Evolutionary conservation across 2,329 filamentous ascomycete genomes (phyloP).

Genomic region (Chaetothyriales sp.): DNA sequence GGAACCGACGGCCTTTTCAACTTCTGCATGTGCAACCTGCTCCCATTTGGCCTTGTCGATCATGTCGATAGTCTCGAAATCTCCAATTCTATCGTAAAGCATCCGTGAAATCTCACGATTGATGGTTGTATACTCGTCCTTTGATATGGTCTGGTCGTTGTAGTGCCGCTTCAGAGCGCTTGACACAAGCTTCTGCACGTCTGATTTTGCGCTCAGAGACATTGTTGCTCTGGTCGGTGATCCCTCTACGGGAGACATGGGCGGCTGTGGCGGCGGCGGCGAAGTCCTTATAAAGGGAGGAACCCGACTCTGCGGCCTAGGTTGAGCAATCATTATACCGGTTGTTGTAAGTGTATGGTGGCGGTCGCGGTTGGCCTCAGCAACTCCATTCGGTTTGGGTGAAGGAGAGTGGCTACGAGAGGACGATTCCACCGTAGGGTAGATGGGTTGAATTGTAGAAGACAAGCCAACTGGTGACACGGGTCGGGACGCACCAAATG

Average conservation of each 20-base stretch:
- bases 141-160: conserved; percentile 60
- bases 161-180: conserved; percentile 69
- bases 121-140: conserved; percentile 82
- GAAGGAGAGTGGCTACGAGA: neutral
- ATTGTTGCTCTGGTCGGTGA: conserved; percentile 54
- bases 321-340: conserved; percentile 10
- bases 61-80: conserved; percentile 45
- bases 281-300: conserved; percentile 22
- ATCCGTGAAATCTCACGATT: conserved; percentile 79
- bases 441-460: conserved; percentile 57
- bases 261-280: conserved; percentile 13
- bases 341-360: conserved; percentile 2
- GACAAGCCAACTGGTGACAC: conserved; percentile 54
- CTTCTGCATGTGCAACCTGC: conserved; percentile 61
- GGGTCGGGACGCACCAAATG: conserved; percentile 32
- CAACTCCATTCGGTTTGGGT: conserved; percentile 1
- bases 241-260: conserved; percentile 35
- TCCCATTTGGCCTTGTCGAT: conserved; percentile 57
- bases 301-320: conserved; percentile 11
- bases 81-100: conserved; percentile 56
- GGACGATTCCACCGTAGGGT: conserved; percentile 58
- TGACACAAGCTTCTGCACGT: conserved; percentile 77
- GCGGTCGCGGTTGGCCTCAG: neutral
- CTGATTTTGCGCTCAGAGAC: conserved; percentile 71
- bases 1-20: conserved; percentile 45